These are phyloP conservation scores for Azolla pinnata DNA, from an alignment of 75 land plant genomes.

Conservation along the genomic window DNA sequence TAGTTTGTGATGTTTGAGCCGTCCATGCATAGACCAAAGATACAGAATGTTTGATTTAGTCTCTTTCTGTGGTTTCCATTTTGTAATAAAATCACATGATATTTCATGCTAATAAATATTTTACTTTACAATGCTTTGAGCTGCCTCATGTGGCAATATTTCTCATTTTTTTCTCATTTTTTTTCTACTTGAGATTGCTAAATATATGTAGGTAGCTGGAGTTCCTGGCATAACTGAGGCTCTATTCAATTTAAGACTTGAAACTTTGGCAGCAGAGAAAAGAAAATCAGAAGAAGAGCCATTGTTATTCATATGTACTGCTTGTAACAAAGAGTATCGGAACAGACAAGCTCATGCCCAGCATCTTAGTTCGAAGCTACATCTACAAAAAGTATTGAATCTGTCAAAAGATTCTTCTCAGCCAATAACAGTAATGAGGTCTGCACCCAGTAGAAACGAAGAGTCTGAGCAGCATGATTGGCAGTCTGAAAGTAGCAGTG, in stretches of 20 bases:
- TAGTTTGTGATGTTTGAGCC: too few species aligned
- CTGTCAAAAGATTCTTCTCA: constrained; percentile 19
- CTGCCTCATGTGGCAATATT: too few species aligned
- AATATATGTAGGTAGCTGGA: constrained; percentile 94
- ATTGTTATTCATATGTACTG: constrained; percentile 56
- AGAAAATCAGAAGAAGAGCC: constrained; percentile 32
- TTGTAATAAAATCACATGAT: too few species aligned
- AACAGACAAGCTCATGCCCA: constrained; percentile 76
- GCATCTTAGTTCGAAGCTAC: constrained; percentile 66
- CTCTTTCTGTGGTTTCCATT: too few species aligned
- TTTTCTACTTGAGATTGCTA: too few species aligned
- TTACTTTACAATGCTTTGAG: too few species aligned
- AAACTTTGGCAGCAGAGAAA: constrained; percentile 68
- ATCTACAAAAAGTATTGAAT: constrained; percentile 47
- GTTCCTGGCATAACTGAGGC: constrained; percentile 91
- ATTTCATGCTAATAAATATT: too few species aligned
- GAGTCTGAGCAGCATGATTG: constrained; percentile 20
- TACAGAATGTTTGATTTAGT: too few species aligned
- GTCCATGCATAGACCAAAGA: too few species aligned
- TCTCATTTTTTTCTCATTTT: too few species aligned
- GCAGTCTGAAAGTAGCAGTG: constrained; percentile 34
- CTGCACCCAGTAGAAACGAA: constrained; percentile 30
- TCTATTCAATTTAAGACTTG: constrained; percentile 56
- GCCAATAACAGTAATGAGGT: constrained; percentile 43
- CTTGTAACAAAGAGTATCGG: constrained; percentile 64